Base-by-base conservation (phyloP, 352 stramenopile species). In the Blastocystis sp. region DNA sequence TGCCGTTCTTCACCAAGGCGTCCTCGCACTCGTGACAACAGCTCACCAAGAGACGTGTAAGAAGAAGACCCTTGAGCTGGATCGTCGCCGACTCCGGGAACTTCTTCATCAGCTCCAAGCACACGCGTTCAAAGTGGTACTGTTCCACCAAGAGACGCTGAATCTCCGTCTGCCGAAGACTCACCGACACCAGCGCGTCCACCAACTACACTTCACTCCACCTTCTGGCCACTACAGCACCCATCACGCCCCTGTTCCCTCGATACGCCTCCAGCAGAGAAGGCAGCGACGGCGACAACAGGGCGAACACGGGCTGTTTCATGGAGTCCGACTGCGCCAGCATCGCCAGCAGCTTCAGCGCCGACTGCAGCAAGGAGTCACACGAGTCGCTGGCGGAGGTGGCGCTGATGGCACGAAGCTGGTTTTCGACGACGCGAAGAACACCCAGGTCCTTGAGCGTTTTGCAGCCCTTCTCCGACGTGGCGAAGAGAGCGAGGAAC, bases 1-100 rank as follows among this genome's bases (percentile, higher is more conserved):
- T 21, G 29, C 74, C 74, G 12, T 16, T 59, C 9, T 62, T 33
- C 55, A 85, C 35, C 29, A 85, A 19, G 12, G 33, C 16, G 31
- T 50, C 41, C 19, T 85, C 74, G 51, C 55, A 67, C 0, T 85
- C 74, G 26, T 61, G 74, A 24, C 41, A 66, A 29, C 55, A 70
- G 3, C 24, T 39, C 41, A 85, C 21, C 26, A 85, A 55, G 66
- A 16, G 59, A 16, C 74, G 74, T 9, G 70, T 35, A 16, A 85
- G 31, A 10, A 67, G 35, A 50, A 33, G 50, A 26, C 41, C 19
- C n/a, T 67, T 29, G 10, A 67, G 55, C 6, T 69, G 31, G 31
- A 70, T 60, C 4, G 51, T 59, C 10, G 29, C 29, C 33, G 51
- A 33, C 1, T 67, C 21, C 9, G 21, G 9, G 3, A 45, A n/a